Base-by-base conservation (phyloP, 2,329 filamentous ascomycete genomes). In the Stachybotrys echinatus region DNA sequence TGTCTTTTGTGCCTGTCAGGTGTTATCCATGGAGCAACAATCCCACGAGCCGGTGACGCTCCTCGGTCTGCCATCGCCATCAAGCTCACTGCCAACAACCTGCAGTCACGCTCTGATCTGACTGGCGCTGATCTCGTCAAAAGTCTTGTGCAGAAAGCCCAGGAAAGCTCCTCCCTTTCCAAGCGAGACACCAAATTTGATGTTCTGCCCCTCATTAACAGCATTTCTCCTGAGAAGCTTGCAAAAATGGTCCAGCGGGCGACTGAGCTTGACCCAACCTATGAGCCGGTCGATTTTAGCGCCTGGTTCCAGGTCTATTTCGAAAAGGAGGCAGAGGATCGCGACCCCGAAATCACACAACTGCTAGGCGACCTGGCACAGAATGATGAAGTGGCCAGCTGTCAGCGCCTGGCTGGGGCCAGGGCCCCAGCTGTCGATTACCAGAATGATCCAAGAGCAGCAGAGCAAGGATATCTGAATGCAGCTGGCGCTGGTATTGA, bases 271-370 rank as follows among this genome's bases (percentile, higher is more conserved):
- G 38, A 27, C 21, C 40, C 48, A 3, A 38, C 39, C 12, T 49
- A 49, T 23, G 43, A 45, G 12, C 23, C 48, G 7, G 23, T 27
- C 3, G 48, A 49, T 23, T 49, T 49, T 37, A 31, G 40, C n/a
- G 40, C 48, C 4, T 49, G 48, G 48, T 49, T 45, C 20, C 40
- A 49, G 42, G 42, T 49, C 12, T 19, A 45, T 6, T 49, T 49
- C 42, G 48, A 49, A 10, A 7, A 40, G n/a, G 40, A 49, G 23
- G 48, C 23, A 17, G 6, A 49, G 27, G 48, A 49, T 5, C 18
- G 21, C 7, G 48, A 49, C 23, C 23, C 19, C 34, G 40, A 49
- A 19, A 18, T 49, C 19, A 38, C 23, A 22, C 40, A 45, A 12
- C 23, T 49, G 2, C 40, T 49, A 12, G 20, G 14, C 12, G 39